Evolutionary conservation across 108 stramenopile species (phyloP), one percentile per base, ranked within the genome.

Genomic region (Discostella stelligeroides): DNA sequence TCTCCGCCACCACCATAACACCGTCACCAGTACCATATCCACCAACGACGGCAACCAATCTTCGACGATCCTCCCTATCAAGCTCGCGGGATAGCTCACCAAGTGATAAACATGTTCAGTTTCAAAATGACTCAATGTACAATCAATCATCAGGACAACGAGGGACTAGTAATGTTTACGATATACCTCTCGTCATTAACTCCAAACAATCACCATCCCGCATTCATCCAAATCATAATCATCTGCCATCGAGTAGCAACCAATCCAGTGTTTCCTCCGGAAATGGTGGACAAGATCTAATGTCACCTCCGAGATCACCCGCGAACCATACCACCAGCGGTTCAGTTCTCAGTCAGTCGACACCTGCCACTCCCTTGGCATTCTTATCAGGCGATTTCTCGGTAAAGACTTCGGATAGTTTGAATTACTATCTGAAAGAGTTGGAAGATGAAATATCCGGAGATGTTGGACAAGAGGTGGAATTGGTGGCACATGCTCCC

Each of bases 391-490:
- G 53, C 20, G 29, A 58, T 27, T 42, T 64, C 18, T 68, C 59
- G 18, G 28, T 58, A 30, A 76, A 69, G 51, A 62, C 75, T 30
- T 50, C 24, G 25, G 68, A 69, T 43, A 76, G 43, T 45, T 54
- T 76, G 54, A 67, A 41, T 42, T 40, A 64, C 23, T 76, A 68
- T 34, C 25, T 76, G 25, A 39, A 68, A 48, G 75, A 38, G 15
- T 67, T 75, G 42, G 60, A 76, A 49, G 75, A 76, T 48, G 75
- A 76, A 63, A 76, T 76, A 57, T 57, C 60, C 14, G 75, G 75
- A 5, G 75, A 76, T 64, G 75, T 76, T 15, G 75, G 75, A 4
- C 75, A 76, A 53, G 75, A 76, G 55, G 74, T 75, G 38, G 75
- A 76, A 43, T 38, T 76, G 24, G 75, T 76, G 38, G 67, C 68